Evolutionary conservation across 805 yeast genomes (phyloP).

Genomic region (Saccharomycopsis selenospora): DNA sequence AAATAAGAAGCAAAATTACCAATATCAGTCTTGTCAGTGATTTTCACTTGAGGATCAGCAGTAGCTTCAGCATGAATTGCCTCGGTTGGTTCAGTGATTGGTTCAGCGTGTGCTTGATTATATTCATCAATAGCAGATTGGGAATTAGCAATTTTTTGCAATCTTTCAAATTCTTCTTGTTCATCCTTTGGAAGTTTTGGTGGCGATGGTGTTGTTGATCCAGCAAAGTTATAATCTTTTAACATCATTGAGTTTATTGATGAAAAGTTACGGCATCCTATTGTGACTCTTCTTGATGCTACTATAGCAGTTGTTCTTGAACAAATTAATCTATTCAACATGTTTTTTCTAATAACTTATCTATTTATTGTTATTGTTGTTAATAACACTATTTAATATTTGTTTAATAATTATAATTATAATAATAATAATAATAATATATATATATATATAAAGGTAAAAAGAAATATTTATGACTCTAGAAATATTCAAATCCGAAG

Average conservation of each 20-base stretch:
- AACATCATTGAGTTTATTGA: neutral
- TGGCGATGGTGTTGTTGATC: slow-evolving; percentile 36
- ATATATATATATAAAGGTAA: too few relatives aligned
- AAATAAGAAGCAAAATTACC: slow-evolving; percentile 55
- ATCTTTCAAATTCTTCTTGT: slow-evolving; percentile 85
- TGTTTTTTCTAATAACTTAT: too few relatives aligned
- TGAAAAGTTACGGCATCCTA: too few relatives aligned
- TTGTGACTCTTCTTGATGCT: too few relatives aligned
- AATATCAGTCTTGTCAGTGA: slow-evolving; percentile 44
- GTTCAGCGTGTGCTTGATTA: slow-evolving; percentile 40
- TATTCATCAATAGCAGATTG: slow-evolving; percentile 74
- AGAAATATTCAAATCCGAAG: too few relatives aligned
- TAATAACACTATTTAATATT: too few relatives aligned
- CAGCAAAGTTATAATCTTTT: neutral
- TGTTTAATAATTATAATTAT: too few relatives aligned
- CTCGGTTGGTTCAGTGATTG: slow-evolving; percentile 27
- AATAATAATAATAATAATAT: too few relatives aligned
- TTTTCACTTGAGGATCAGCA: slow-evolving; percentile 25
- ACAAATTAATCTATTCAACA: too few relatives aligned
- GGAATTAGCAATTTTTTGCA: slow-evolving; percentile 73
- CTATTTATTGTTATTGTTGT: too few relatives aligned
- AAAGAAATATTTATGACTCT: too few relatives aligned
- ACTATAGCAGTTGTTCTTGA: too few relatives aligned
- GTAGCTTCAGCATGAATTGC: slow-evolving; percentile 15
- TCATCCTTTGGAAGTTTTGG: slow-evolving; percentile 72